Percentiles rank a stretch among this genome's conserved stretches.
Evolutionary conservation across 208 protist genomes (phyloP).

Genomic region (Angomonas ambiguus): DNA sequence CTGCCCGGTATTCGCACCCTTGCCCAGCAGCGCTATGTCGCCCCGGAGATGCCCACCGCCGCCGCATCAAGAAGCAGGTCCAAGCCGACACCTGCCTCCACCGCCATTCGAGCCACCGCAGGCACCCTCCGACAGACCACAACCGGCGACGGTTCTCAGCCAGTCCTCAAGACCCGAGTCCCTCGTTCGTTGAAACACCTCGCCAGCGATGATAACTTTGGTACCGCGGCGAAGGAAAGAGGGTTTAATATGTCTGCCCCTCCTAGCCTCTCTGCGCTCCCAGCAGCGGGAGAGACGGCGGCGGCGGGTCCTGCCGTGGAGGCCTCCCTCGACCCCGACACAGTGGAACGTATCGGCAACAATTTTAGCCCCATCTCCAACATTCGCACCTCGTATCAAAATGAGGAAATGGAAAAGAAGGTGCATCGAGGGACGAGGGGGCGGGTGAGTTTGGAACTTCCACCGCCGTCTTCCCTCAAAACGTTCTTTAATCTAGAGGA

Average conservation of each 20-base stretch:
- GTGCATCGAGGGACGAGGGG: neutral
- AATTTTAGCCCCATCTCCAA: slow-evolving; percentile 60
- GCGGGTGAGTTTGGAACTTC: slow-evolving; percentile 1
- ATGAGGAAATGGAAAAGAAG: slow-evolving; percentile 34
- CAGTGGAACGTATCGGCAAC: slow-evolving; percentile 56
- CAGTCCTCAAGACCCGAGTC: slow-evolving; percentile 5
- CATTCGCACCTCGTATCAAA: slow-evolving; percentile 62
- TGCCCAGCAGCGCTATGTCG: slow-evolving; percentile 39
- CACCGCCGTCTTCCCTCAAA: slow-evolving; percentile 16
- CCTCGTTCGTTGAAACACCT: slow-evolving; percentile 20
- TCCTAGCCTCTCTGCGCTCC: neutral
- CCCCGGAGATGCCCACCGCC: neutral
- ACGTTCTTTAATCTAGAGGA: slow-evolving; percentile 82
- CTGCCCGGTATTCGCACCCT: slow-evolving; percentile 40
- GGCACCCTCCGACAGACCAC: neutral
- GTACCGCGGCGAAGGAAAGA: slow-evolving; percentile 15
- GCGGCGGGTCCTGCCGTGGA: slow-evolving; percentile 2
- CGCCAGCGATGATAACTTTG: slow-evolving; percentile 2
- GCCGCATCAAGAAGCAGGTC: neutral
- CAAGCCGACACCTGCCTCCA: neutral
- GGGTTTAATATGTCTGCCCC: slow-evolving; percentile 8
- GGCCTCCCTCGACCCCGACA: slow-evolving; percentile 13
- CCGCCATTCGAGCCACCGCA: neutral
- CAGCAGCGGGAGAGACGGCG: neutral
- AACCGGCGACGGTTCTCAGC: neutral